Base-by-base conservation (phyloP, 495 filamentous ascomycete genomes). In the Sabuloglossum arenarium region DNA sequence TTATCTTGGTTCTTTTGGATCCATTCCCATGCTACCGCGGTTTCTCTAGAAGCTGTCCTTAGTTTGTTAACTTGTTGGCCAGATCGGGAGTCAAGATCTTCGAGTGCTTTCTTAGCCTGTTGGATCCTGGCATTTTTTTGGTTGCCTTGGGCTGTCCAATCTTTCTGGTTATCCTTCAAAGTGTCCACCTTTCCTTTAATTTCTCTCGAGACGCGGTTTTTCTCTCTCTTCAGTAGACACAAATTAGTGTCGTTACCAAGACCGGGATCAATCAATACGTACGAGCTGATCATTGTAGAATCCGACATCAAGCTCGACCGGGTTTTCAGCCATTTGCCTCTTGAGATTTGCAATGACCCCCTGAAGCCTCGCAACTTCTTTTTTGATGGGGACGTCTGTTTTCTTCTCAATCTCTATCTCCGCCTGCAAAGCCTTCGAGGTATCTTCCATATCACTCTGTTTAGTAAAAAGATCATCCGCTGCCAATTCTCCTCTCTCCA, bases 21-120 rank as follows among this genome's bases (percentile, higher is more conserved):
- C 86, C 88, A 97, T 49, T 79, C 74, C 79, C 88, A 95, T 24
- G 80, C 82, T 61, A 64, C 73, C 11, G 71, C 69, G 1, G 82
- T 79, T 56, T 97, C 86, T 0, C 30, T 43, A 3, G 83, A 81
- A 1, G 71, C 1, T 6, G 60, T 65, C 37, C 67, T 68, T 10
- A 96, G 71, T 60, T 81, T 79, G 43, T 61, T 75, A 58, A 81
- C 73, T 57, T 85, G 81, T 61, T 85, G 84, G 12, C 91, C 91
- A 24, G 79, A 73, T 56, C 84, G 79, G 1, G 90, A 90, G 43
- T 88, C 73, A 28, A 95, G 70, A 28, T 66, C 70, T 30, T 66
- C 61, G n/a, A 88, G 60, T 39, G 82, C 74, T 14, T 61, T 58
- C 56, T 78, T 57, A 10, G 74, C 65, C 4, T 65, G 58, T 3